These are phyloP conservation scores for Mycena belliarum DNA, from an alignment of 768 basidiomycete species.

Conservation along the genomic window DNA sequence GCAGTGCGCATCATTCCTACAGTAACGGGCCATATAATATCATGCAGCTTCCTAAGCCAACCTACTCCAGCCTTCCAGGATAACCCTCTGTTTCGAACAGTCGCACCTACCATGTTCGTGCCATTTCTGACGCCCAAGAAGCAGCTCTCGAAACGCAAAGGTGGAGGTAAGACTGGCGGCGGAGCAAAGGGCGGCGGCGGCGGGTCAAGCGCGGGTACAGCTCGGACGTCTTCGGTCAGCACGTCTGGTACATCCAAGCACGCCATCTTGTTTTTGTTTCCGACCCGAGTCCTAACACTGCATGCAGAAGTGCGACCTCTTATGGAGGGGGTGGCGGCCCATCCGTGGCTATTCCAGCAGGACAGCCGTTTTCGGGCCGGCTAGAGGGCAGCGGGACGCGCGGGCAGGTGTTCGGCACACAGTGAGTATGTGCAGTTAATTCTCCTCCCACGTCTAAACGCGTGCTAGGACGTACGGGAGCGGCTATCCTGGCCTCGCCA, in stretches of 20 bases:
- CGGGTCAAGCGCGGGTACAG: not conserved
- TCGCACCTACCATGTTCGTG: slow-evolving; percentile 16
- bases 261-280: not conserved
- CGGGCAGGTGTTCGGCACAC: slow-evolving; percentile 34
- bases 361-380: slow-evolving; percentile 27
- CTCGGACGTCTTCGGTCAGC: not conserved
- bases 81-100: too few species aligned
- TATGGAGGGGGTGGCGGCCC: slow-evolving; percentile 37
- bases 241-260: slow-evolving; percentile 7
- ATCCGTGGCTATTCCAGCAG: slow-evolving; percentile 29
- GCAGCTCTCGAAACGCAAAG: slow-evolving; percentile 12
- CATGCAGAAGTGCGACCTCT: slow-evolving; percentile 23
- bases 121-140: slow-evolving; percentile 11
- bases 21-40: too few species aligned
- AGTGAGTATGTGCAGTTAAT: slow-evolving; percentile 10
- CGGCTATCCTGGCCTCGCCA: slow-evolving; percentile 48
- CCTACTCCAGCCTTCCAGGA: too few species aligned
- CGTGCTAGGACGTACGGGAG: slow-evolving; percentile 38
- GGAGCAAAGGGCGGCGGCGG: not conserved
- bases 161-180: slow-evolving; percentile 12
- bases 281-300: not conserved
- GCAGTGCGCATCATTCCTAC: not conserved
- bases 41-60: too few species aligned
- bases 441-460: not conserved
- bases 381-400: slow-evolving; percentile 40